Base-by-base conservation (phyloP, 1,284 basidiomycete species). In the Mycena citricolor region DNA sequence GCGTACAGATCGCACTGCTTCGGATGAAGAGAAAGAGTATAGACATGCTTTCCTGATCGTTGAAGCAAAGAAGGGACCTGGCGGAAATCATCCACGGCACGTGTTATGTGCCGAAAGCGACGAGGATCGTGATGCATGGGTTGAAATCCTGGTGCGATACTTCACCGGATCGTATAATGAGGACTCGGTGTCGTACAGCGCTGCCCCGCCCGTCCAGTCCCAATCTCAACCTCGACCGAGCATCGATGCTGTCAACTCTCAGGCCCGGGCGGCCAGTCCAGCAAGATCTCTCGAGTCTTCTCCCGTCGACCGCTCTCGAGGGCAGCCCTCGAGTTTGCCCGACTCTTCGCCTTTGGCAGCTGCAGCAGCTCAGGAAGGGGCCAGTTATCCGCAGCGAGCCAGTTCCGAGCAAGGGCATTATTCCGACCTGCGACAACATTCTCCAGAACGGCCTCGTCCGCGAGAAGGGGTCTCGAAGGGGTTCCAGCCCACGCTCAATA, bases 51-150 rank as follows among this genome's bases (percentile, higher is more conserved):
- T 99, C 70, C 79, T 99, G 47, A 92, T 99, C 59, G 90, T 98
- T 50, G 94, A 97, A 65, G 78, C 79, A 16, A 85, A 83, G 60
- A 83, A 80, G 42, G 79, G 76, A 2, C 83, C 83, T 11, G 78
- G 77, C 33, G 81, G 86, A 4, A 78, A 83, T 38, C 80, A 81
- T 52, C 78, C 86, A 39, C 77, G 91, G 17, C 95, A 98, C 62
- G 94, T 99, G 23, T 72, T 99, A 4, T 98, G 95, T 59, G 95
- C 95, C 0, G 92, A 97, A 65, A 97, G 89, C 61, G 95, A 99
- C 64, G 70, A 76, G 35, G 93, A 97, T 60, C 78, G 95, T 29
- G 95, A 99, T 61, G 78, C 76, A 45, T 99, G 95, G 95, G 94
- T 98, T 25, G 87, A 94, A 47, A 86, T 93, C 53, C 82, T 99